Evolutionary conservation across 768 basidiomycete genomes (phyloP), one percentile per base, ranked within the genome.

Genomic region (Collybiopsis luxurians): DNA sequence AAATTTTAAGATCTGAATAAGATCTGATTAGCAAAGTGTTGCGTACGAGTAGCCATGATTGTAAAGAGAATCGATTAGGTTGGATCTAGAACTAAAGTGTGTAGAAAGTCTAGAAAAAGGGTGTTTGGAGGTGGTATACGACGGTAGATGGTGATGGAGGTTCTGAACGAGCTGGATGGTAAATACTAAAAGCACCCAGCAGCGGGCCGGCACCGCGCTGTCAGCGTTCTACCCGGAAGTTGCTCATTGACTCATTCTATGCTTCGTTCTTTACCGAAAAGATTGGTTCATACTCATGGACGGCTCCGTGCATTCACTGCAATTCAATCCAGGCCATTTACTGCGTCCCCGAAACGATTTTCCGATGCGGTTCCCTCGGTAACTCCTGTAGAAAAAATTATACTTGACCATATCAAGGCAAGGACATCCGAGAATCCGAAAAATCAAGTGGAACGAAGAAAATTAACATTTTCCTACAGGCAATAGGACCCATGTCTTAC

Each of bases 401-500:
- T 93, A 21, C 67, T 82, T 17, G 85, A 90, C 64, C 83, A 82
- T 13, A 85, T 93, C 72, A 90, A 85, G 76, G 92, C 87, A 60
- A 28, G 69, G 54, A 19, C 34, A 31, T 19, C 23, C 1, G 3
- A 23, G 11, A 27, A 9, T 28, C 19, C 21, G 17, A 11, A 27
- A 34, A 36, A 21, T 30, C 53, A 26, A 36, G 28, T 43, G 28
- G 43, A 26, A 40, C 21, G 12, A 38, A n/a, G 7, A 15, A 4
- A 46, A 27, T 5, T 6, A 34, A 34, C 31, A 34, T 13, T 34
- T 34, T 34, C 5, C 13, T 34, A 19, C 15, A 97, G 95, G 82
- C 88, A 1, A 90, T 90, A 26, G 97, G 97, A 0, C 95, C 97
- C 1, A 76, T 98, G 49, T 84, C 95, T 0, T 83, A 95, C 63